phyloP scores from a whole-genome alignment of 2,329 filamentous ascomycete genomes.

The Pestalotiopsis sp. region DNA sequence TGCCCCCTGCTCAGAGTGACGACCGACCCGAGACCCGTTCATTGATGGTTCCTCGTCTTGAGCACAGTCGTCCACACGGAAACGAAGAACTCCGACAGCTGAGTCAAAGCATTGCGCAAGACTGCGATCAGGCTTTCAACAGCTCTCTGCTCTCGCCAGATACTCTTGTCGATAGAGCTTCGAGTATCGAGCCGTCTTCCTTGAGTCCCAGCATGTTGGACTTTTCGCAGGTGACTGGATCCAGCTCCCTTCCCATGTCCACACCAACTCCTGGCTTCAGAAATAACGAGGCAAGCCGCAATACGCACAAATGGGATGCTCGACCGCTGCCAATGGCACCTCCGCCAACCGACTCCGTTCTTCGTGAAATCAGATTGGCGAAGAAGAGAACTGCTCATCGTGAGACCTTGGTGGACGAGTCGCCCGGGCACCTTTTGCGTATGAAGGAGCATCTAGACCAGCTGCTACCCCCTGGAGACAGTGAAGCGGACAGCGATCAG shows the following conservation, averaged over 20 bases:
- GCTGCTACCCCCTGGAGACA: constrained; percentile 15
- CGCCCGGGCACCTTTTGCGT: constrained; percentile 18
- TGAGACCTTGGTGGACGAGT: constrained; percentile 9
- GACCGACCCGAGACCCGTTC: constrained; percentile 21
- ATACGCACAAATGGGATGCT: constrained; percentile 41
- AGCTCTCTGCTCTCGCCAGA: constrained; percentile 50
- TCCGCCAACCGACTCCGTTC: constrained; percentile 33
- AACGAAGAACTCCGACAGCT: constrained; percentile 83
- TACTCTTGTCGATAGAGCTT: constrained; percentile 16
- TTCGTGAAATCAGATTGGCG: constrained; percentile 25
- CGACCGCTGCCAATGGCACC: constrained; percentile 55
- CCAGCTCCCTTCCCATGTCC: background rate
- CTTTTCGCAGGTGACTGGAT: background rate
- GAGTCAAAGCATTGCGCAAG: constrained; percentile 82
- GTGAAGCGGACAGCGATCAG: constrained; percentile 38
- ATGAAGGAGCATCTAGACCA: constrained; percentile 22
- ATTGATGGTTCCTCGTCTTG: constrained; percentile 22
- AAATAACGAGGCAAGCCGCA: constrained; percentile 8
- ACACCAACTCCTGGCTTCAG: constrained; percentile 1
- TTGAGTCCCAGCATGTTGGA: constrained; percentile 11
- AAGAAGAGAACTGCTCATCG: constrained; percentile 21
- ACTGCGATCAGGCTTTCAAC: constrained; percentile 92
- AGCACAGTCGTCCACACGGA: constrained; percentile 34
- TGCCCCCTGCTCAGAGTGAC: constrained; percentile 16
- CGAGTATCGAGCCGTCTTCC: constrained; percentile 16